Evolutionary conservation across 805 yeast species (phyloP).

Genomic region (Tanozyma kutaoensis): DNA sequence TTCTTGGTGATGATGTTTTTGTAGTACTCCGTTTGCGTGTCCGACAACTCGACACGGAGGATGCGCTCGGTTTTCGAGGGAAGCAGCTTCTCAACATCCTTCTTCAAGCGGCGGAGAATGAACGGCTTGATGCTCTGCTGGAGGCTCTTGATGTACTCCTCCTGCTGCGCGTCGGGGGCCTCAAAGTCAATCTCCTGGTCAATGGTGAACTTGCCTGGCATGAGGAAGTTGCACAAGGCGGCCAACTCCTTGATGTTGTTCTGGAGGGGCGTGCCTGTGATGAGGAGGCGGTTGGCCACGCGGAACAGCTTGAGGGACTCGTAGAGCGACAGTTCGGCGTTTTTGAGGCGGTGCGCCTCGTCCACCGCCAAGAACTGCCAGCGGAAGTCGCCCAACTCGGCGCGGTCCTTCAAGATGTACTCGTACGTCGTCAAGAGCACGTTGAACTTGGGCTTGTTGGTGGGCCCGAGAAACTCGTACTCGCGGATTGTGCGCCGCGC

Average conservation of each 20-base stretch:
- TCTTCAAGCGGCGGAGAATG: slow-evolving; percentile 84
- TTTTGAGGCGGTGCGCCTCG: slow-evolving; percentile 94
- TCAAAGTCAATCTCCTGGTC: slow-evolving; percentile 95
- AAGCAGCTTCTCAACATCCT: slow-evolving; percentile 92
- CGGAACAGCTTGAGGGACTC: slow-evolving; percentile 77
- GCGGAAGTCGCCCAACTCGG: slow-evolving; percentile 65
- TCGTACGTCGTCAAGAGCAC: slow-evolving; percentile 92
- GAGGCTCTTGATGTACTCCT: slow-evolving; percentile 71
- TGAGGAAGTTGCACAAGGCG: slow-evolving; percentile 84
- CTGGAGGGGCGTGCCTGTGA: slow-evolving; percentile 97
- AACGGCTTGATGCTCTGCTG: slow-evolving; percentile 84
- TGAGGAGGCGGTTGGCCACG: slow-evolving; percentile 71
- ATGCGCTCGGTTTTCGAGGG: slow-evolving; percentile 96
- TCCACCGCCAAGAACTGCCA: slow-evolving; percentile 98
- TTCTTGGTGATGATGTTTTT: slow-evolving; percentile 87
- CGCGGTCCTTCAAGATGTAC: slow-evolving; percentile 81
- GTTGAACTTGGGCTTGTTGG: slow-evolving; percentile 76
- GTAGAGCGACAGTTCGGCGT: slow-evolving; percentile 85
- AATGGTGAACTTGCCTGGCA: slow-evolving; percentile 87
- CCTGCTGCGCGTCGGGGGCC: slow-evolving; percentile 77
- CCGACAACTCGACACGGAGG: slow-evolving; percentile 87
- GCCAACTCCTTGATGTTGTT: slow-evolving; percentile 92
- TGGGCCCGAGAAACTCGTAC: slow-evolving; percentile 56
- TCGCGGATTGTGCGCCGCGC: slow-evolving; percentile 76
- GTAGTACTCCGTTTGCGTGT: slow-evolving; percentile 89